Base-by-base conservation (phyloP, 1,284 basidiomycete genomes). In the Irpex sp. region DNA sequence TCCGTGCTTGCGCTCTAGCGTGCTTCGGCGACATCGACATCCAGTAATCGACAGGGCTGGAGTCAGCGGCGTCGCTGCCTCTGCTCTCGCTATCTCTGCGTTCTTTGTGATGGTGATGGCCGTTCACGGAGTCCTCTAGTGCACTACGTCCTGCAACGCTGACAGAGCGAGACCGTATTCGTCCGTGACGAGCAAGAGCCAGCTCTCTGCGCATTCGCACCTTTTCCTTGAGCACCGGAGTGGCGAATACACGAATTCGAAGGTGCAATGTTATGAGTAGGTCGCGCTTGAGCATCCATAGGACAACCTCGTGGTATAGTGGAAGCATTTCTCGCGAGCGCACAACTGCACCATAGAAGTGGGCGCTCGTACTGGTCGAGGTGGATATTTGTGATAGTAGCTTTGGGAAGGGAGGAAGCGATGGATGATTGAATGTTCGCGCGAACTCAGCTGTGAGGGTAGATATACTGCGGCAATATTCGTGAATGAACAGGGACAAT, bases 271-370 rank as follows among this genome's bases (percentile, higher is more conserved):
- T 93, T 62, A 93, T 84, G 21, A 98, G 80, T 64, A 98, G 82
- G 68, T 94, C 93, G 58, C 89, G 86, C 67, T 93, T 91, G 47
- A 99, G 82, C 79, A 98, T 86, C 96, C 96, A 99, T 54, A 92
- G 77, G n/a, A 98, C 85, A 44, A 96, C 91, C 49, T 93, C 87
- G 62, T 92, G 84, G 72, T 93, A 97, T 51, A 88, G 75, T 13
- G 85, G 81, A 36, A 94, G 84, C 17, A 84, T 77, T 36, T 91
- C 88, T 67, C 89, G 87, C 26, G 81, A 79, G 59, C 84, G 80
- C 15, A 93, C 88, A 37, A 93, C 85, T 4, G 86, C 84, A n/a
- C 86, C 87, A 75, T 91, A 96, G 72, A 92, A 91, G 71, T 82
- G 91, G 74, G 81, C 88, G 48, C 85, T 82, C 11, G 76, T 80